phyloP scores from a whole-genome alignment of 176 grass and related monocot species.

The Juncus effusus region DNA sequence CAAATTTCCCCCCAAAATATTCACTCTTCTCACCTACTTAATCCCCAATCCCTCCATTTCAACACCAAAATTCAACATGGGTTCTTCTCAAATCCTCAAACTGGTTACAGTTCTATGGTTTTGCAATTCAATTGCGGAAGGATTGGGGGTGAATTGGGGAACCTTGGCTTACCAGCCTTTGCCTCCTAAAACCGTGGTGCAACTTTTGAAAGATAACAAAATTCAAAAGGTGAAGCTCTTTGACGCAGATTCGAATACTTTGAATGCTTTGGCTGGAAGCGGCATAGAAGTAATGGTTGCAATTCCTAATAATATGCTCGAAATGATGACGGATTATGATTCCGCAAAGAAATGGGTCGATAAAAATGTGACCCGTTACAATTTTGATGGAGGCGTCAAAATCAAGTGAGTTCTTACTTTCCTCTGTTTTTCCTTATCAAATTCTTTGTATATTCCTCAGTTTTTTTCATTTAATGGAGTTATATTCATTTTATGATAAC shows the following conservation, averaged over 20 bases:
- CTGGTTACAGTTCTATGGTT: constrained; percentile 1
- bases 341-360: constrained; percentile 42
- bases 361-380: constrained; percentile 31
- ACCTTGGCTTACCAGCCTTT: constrained; percentile 36
- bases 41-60: not conserved
- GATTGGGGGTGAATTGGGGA: constrained; percentile 52
- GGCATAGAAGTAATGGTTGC: constrained; percentile 44
- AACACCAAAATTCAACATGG: not conserved
- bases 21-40: not conserved
- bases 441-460: too few species aligned
- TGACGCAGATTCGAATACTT: constrained; percentile 30
- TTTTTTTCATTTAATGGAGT: too few species aligned
- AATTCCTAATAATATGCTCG: constrained; percentile 49
- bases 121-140: constrained; percentile 18
- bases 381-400: constrained; percentile 42
- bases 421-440: not conserved
- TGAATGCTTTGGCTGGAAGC: constrained; percentile 35
- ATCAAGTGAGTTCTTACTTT: constrained; percentile 39
- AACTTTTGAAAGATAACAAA: constrained; percentile 38
- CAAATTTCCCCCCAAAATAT: constrained; percentile 1
- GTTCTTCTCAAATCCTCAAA: constrained; percentile 2
- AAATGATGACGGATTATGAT: constrained; percentile 33
- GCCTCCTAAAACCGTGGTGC: constrained; percentile 42
- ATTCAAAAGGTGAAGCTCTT: constrained; percentile 49
- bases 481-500: too few species aligned